Conservation (phyloP, 345 rosid species). For the Boechera retrofracta region DNA sequence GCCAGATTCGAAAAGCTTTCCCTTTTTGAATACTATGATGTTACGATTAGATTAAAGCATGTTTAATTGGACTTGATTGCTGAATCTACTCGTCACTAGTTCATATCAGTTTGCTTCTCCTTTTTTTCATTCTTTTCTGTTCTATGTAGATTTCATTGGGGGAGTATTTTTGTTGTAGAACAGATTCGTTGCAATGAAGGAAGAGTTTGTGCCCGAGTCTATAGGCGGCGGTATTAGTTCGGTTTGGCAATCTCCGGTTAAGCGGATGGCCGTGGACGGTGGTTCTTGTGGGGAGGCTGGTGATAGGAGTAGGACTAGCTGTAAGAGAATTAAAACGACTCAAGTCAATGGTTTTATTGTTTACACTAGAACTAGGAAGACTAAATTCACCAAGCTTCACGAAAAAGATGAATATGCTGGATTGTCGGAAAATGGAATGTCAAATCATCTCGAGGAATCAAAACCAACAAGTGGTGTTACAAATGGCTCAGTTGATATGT, state of each 20-base stretch:
- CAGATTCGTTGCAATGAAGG: slow-evolving; percentile 63
- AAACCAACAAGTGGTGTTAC: slow-evolving; percentile 18
- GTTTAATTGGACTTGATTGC: background rate
- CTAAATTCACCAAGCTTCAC: slow-evolving; percentile 37
- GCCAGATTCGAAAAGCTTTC: slow-evolving; percentile 12
- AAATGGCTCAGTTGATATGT: slow-evolving; percentile 31
- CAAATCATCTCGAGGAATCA: slow-evolving; percentile 26
- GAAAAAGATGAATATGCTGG: slow-evolving; percentile 39
- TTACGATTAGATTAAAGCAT: slow-evolving; percentile 24
- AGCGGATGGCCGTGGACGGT: slow-evolving; percentile 46
- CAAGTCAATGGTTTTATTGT: slow-evolving; percentile 77
- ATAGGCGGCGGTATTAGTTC: slow-evolving; percentile 44
- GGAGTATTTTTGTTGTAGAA: slow-evolving; percentile 21
- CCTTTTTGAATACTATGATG: background rate
- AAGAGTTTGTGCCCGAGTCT: slow-evolving; percentile 51
- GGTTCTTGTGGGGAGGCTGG: slow-evolving; percentile 43
- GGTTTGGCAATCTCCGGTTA: slow-evolving; percentile 46
- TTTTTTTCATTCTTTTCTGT: background rate
- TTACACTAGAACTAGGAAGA: slow-evolving; percentile 66
- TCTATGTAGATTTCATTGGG: background rate
- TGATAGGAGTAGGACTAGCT: slow-evolving; percentile 49
- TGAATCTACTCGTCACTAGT: slow-evolving; percentile 14
- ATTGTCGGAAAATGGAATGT: slow-evolving; percentile 29
- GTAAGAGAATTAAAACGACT: slow-evolving; percentile 64
- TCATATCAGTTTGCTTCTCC: slow-evolving; percentile 14